Conservation (phyloP, 257 asterid species). For the Echites panduratus region DNA sequence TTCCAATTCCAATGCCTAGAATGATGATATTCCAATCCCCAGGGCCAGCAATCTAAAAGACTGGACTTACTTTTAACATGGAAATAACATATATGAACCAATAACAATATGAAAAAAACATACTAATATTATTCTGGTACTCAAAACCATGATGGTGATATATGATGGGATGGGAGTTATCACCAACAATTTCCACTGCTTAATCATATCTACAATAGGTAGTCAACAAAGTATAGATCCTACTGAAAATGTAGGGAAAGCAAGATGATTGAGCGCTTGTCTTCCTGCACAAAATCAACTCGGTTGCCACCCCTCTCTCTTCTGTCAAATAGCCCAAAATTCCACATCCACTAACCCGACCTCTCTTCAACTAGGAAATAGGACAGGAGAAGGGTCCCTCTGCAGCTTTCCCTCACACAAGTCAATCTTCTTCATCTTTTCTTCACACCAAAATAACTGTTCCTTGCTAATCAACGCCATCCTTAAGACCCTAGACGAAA, state of each 20-base stretch:
- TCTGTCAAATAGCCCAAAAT: no score
- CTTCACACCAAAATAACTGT: constrained; percentile 82
- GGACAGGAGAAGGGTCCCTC: constrained; percentile 73
- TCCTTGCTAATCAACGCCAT: constrained; percentile 58
- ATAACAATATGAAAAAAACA: background rate
- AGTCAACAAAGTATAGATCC: background rate
- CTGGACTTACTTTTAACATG: background rate
- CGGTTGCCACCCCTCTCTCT: background rate
- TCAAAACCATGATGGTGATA: background rate
- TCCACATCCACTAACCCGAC: background rate
- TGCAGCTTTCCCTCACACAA: constrained; percentile 54
- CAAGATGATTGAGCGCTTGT: background rate
- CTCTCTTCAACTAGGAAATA: constrained; percentile 54
- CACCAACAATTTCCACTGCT: background rate
- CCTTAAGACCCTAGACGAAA: constrained; percentile 55
- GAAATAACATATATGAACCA: background rate
- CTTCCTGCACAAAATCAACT: background rate
- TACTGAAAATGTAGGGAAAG: background rate
- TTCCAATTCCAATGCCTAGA: no score
- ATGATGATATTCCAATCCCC: no score
- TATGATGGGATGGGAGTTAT: background rate
- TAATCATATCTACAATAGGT: background rate
- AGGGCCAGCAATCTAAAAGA: no score
- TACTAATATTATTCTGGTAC: background rate
- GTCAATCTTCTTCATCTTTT: constrained; percentile 68